Evolutionary conservation across 2,329 filamentous ascomycete species (phyloP), one percentile per base, ranked within the genome.

Genomic region (Xylariaceae sp.): DNA sequence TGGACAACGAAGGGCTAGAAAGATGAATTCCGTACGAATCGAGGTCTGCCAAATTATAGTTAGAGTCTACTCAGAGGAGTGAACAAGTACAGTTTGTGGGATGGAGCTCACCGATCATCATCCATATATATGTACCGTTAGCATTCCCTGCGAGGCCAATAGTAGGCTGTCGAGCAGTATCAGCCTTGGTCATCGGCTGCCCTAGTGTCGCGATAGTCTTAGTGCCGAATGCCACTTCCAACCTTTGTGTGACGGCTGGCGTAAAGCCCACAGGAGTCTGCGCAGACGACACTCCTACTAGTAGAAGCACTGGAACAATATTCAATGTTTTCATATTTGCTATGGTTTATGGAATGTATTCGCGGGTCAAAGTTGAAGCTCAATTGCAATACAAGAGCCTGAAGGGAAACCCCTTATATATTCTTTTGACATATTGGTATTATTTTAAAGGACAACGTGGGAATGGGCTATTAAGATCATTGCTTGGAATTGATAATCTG

Each of bases 181-280:
- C 66, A 16, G 62, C 35, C 39, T 64, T 69, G 7, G 63, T 59
- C 27, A 69, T 23, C 2, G 65, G 46, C 23, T 61, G 52, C 9
- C 67, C 67, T 1, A 65, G 65, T 8, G 62, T 64, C 3, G 48
- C 51, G 16, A 69, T 59, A 15, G 54, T 53, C 42, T 69, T 68
- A 21, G 59, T 57, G 10, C 65, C 66, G 23, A 67, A 68, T 1
- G 60, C 62, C 15, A 68, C 64, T 36, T 66, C 63, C 2, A 68
- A 61, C 50, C 67, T 67, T 45, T 59, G 42, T 16, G 62, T 58
- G 6, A 67, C 62, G 4, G 41, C 58, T 6, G 66, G 66, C 0
- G 54, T 60, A 46, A 68, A 68, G n/a, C 66, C 66, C 6, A 32
- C 39, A 0, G 66, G 66, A 4, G 65, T 67, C 45, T 68, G 65